Percentiles rank a stretch among this genome's conserved stretches.
These are phyloP conservation scores for Alternaria infectoria DNA, from an alignment of 2,329 filamentous ascomycete species.

Conservation along the genomic window DNA sequence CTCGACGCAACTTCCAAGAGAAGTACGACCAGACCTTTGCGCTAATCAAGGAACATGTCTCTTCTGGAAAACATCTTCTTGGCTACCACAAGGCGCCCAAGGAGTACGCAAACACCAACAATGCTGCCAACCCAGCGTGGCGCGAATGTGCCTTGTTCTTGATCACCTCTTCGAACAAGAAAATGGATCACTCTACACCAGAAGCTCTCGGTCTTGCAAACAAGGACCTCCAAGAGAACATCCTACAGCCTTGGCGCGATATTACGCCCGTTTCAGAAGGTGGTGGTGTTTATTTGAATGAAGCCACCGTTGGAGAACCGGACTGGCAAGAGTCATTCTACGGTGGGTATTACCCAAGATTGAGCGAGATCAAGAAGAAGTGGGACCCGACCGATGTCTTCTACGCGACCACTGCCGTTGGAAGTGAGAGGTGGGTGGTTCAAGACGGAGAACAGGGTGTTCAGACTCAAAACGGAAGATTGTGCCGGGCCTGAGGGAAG, in stretches of 20 bases:
- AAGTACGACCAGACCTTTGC: too few species aligned
- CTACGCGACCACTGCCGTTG: constrained; percentile 28
- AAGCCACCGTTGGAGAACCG: constrained; percentile 42
- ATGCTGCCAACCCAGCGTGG: constrained; percentile 28
- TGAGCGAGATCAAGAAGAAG: constrained; percentile 27
- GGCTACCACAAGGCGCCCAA: too few species aligned
- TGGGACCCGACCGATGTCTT: constrained; percentile 33
- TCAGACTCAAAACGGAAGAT: constrained; percentile 25
- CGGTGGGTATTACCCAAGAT: constrained; percentile 26
- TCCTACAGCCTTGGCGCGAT: constrained; percentile 22
- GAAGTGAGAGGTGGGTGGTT: constrained; percentile 28
- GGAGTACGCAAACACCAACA: constrained; percentile 15
- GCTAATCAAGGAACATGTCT: too few species aligned
- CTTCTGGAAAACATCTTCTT: too few species aligned
- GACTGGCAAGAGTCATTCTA: constrained; percentile 46
- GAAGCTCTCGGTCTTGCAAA: too few species aligned
- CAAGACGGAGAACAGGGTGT: constrained; percentile 24
- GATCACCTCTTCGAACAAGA: background rate
- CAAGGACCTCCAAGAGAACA: constrained; percentile 13
- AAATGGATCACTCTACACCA: too few species aligned
- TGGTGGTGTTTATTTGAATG: constrained; percentile 41
- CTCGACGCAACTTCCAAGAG: too few species aligned
- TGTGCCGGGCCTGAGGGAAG: constrained; percentile 18
- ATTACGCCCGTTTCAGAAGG: constrained; percentile 15
- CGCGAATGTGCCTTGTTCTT: constrained; percentile 23